A percentile compares a stretch with the other conserved stretches of the same genome.
Evolutionary conservation across 768 basidiomycete species (phyloP).

Genomic region (Pisolithus orientalis): DNA sequence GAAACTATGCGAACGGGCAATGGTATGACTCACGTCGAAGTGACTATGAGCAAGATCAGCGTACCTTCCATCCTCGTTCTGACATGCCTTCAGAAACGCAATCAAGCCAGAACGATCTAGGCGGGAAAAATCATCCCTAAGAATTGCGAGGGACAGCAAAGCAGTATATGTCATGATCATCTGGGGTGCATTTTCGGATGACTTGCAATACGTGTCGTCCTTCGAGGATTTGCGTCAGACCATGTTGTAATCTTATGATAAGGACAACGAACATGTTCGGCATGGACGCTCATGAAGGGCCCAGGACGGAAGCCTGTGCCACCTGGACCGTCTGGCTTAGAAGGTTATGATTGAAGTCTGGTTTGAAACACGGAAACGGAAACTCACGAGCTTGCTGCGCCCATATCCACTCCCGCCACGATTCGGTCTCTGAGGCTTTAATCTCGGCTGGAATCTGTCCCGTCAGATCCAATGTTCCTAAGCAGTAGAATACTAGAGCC

Average conservation of each 20-base stretch:
- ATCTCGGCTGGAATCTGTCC: constrained; percentile 35
- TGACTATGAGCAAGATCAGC: constrained; percentile 8
- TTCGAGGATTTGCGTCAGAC: constrained; percentile 12
- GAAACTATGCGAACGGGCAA: constrained; percentile 42
- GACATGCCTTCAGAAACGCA: constrained; percentile 63
- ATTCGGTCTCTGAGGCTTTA: constrained; percentile 44
- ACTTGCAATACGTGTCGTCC: constrained; percentile 33
- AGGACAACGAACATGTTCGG: constrained; percentile 9
- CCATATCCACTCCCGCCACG: constrained; percentile 87
- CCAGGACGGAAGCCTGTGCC: constrained; percentile 74
- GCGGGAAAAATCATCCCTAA: constrained; percentile 76
- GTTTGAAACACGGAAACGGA: constrained; percentile 1
- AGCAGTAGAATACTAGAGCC: constrained; percentile 83
- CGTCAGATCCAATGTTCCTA: constrained; percentile 79
- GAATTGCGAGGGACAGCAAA: constrained; percentile 71
- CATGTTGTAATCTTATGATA: background rate
- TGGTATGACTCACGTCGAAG: background rate
- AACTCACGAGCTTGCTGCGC: constrained; percentile 62
- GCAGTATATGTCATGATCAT: constrained; percentile 95
- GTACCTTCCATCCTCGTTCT: constrained; percentile 80
- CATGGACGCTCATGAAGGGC: constrained; percentile 53
- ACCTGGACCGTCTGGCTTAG: constrained; percentile 37
- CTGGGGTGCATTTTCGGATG: constrained; percentile 63
- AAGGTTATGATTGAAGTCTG: background rate
- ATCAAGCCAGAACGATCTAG: constrained; percentile 68